Percentiles rank a stretch among this genome's conserved stretches.
These are phyloP conservation scores for Arthrobotrys pseudoclavata DNA, from an alignment of 2,329 filamentous ascomycete species.

Conservation along the genomic window DNA sequence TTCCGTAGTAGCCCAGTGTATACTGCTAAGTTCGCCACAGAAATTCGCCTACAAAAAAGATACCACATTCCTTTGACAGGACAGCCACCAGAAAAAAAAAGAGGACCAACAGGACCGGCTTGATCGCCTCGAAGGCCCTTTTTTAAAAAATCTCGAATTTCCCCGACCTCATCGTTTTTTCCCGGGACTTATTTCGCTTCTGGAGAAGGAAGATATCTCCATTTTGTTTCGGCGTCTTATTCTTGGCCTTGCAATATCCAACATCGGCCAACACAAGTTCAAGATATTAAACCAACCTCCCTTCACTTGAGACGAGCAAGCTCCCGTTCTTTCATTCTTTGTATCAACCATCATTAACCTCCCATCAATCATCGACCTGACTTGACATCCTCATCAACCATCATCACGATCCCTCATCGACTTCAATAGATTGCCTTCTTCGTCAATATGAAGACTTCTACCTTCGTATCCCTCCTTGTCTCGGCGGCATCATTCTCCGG, in stretches of 20 bases:
- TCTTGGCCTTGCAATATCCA: conserved; percentile 30
- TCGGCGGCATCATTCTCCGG: conserved; percentile 30
- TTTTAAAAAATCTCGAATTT: background rate
- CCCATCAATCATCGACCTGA: conserved; percentile 5
- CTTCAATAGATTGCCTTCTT: background rate
- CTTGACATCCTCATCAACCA: background rate
- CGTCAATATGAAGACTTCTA: conserved; percentile 44
- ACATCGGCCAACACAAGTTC: conserved; percentile 46
- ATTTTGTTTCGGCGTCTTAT: conserved; percentile 41
- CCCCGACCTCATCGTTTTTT: conserved; percentile 19
- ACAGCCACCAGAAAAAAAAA: conserved; percentile 25
- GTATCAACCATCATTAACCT: background rate
- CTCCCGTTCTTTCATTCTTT: conserved; percentile 41
- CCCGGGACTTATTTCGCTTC: background rate
- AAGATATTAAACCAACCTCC: conserved; percentile 15
- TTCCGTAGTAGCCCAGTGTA: conserved; percentile 27
- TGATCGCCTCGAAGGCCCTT: conserved; percentile 19
- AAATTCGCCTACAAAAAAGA: conserved; percentile 16
- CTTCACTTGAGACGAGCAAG: conserved; percentile 43
- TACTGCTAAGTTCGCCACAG: conserved; percentile 17
- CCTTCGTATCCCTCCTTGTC: conserved; percentile 18
- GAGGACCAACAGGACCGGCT: background rate
- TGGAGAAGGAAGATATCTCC: conserved; percentile 26
- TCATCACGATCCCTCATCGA: conserved; percentile 11
- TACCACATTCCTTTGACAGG: conserved; percentile 58